Base-by-base conservation (phyloP, 768 basidiomycete genomes). In the Psilocybe subaeruginosa region DNA sequence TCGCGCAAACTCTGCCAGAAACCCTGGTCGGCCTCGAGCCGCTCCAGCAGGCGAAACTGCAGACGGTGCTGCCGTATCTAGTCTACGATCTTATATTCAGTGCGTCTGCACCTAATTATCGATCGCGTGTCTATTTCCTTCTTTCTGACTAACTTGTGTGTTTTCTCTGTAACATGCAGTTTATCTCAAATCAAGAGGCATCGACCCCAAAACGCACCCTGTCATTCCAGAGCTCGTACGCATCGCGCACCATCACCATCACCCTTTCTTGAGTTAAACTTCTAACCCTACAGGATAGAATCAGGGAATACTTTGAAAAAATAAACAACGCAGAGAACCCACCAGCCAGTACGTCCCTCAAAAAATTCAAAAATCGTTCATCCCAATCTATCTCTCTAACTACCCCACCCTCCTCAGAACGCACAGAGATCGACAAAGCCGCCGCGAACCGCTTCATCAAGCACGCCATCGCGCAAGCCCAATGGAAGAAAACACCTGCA, bases 31-130 rank as follows among this genome's bases (percentile, higher is more conserved):
- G 78, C 11, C 79, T 93, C 27, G 87, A 91, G 62, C 84, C 86
- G 6, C 78, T 95, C 19, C 88, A 93, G 61, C 90, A 92, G 68
- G 93, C 92, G 27, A 93, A 93, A 72, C 73, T 94, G 2, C 90
- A 95, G 64, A 87, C 88, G 4, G 78, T 86, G 37, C 69, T 95
- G 46, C 91, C 92, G n/a, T 95, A 95, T 73, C 79, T 92, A 31
- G 81, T 90, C 3, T 92, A 95, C 69, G 92, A 94, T 72, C 81
- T 95, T 8, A 77, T 93, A n/a, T 93, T 93, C 75, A 88, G 93
- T 93, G 64, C 64, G 88, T 27, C 47, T 48, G 23, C 23, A 23
- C 23, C 23, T 23, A 23, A 23, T 23, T 23, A 23, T 23, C 23
- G 23, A 23, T 23, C 2, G 23, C 23, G 23, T 23, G 2, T 23